These are phyloP conservation scores for Russula brevipes DNA, from an alignment of 768 basidiomycete genomes.

Conservation along the genomic window DNA sequence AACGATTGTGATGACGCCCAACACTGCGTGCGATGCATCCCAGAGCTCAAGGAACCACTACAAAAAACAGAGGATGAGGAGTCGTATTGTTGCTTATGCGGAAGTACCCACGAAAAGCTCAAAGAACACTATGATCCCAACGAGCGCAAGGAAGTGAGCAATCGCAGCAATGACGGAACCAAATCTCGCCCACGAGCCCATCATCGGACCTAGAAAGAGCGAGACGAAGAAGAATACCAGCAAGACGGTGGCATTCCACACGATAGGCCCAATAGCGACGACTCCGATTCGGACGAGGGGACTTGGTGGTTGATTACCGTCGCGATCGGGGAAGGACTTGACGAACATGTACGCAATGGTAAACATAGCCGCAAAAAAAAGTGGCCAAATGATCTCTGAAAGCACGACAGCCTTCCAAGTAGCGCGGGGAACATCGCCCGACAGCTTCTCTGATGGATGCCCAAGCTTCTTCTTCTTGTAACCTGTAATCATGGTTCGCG, in stretches of 20 bases:
- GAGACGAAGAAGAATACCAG: constrained; percentile 84
- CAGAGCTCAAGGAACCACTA: constrained; percentile 95
- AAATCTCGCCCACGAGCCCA: constrained; percentile 80
- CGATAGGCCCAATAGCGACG: constrained; percentile 87
- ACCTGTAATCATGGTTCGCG: constrained; percentile 95
- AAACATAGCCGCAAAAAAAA: constrained; percentile 71
- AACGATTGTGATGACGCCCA: constrained; percentile 89
- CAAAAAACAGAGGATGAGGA: constrained; percentile 19
- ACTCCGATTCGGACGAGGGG: constrained; percentile 85
- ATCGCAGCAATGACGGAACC: constrained; percentile 88
- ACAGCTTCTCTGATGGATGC: constrained; percentile 95
- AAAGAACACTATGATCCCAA: constrained; percentile 86
- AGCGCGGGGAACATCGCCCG: constrained; percentile 90
- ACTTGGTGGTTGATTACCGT: constrained; percentile 65
- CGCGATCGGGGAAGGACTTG: constrained; percentile 74
- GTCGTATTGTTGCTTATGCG: constrained; percentile 28
- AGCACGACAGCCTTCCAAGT: constrained; percentile 79
- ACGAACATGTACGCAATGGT: constrained; percentile 87
- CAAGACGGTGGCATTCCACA: constrained; percentile 90
- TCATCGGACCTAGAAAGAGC: constrained; percentile 88
- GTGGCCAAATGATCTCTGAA: constrained; percentile 77
- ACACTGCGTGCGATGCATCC: constrained; percentile 87
- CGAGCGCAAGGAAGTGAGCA: constrained; percentile 75
- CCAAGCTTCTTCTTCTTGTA: constrained; percentile 99
- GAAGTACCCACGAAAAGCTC: constrained; percentile 79